Base-by-base conservation (phyloP, 768 basidiomycete genomes). In the Phlebiopsis flavidoalba region DNA sequence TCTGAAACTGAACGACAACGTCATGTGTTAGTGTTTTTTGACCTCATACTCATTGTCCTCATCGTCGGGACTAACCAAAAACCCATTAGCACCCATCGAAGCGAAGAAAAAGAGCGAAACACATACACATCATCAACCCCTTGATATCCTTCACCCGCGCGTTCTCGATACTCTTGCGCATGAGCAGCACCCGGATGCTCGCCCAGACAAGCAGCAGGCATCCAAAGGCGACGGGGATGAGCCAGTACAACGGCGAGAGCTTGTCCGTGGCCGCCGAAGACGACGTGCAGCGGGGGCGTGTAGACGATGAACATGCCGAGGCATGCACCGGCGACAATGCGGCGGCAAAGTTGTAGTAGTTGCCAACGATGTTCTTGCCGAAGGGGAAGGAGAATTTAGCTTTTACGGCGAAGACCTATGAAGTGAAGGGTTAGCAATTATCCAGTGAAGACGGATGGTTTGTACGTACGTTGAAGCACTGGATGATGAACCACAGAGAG, bases 121-220 rank as follows among this genome's bases (percentile, higher is more conserved):
- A 81, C 86, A 65, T 76, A 87, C 86, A 86, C 87, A 88, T 87
- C 83, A 82, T 83, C 35, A 88, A 71, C 1, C 86, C 86, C 60
- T 80, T 81, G 65, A 88, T 86, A 70, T 86, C 84, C 65, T 83
- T 84, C 43, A 86, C 86, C 62, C 75, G 79, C 63, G 79, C 69
- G 52, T 79, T 76, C 65, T 85, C 81, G 22, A 86, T 72, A 17
- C 80, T 78, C 67, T 81, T 85, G 40, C 84, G 73, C 60, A 86
- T 66, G 37, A 88, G 60, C 19, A 87, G 48, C 22, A 88, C 86
- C 3, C 86, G 76, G 35, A 88, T 63, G 11, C 80, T 82, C 17
- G 85, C 72, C 85, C 85, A 87, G 0, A 69, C 77, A 11, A 88
- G 74, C 6, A 84, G 73, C 53, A 87, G 57, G 11, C 77, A 64